Evolutionary conservation across 345 rosid genomes (phyloP).

Genomic region (Salix purpurea): DNA sequence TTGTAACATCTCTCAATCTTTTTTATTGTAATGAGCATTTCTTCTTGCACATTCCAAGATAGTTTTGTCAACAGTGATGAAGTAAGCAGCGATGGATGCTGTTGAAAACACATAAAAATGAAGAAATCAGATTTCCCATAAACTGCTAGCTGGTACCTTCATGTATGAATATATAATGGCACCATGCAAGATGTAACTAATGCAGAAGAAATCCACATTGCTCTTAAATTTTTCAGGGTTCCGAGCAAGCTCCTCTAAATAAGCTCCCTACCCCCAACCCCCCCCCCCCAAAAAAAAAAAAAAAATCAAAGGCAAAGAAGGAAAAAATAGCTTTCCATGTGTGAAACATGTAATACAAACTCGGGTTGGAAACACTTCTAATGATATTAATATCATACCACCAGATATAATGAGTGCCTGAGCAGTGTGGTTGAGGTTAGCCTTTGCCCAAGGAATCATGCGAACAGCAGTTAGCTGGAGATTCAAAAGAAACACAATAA

Average conservation of each 20-base stretch:
- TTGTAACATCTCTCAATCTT: neutral
- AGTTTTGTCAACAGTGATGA: constrained; percentile 59
- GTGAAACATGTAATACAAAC: neutral
- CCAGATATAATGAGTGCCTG: constrained; percentile 64
- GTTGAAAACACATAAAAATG: constrained; percentile 12
- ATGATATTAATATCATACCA: constrained; percentile 30
- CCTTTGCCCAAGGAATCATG: constrained; percentile 66
- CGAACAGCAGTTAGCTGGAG: constrained; percentile 47
- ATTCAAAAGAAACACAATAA: neutral
- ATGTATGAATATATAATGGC: no score
- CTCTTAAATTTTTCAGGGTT: no score
- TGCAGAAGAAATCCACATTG: no score
- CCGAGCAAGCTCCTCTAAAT: no score
- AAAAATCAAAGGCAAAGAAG: neutral
- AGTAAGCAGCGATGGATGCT: constrained; percentile 57
- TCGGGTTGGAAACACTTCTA: neutral
- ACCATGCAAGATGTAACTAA: no score
- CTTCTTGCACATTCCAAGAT: constrained; percentile 55
- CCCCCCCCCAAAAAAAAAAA: no score
- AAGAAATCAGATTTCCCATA: neutral
- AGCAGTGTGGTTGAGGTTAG: constrained; percentile 65
- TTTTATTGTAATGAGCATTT: constrained; percentile 36
- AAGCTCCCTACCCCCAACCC: neutral
- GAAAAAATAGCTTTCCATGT: neutral
- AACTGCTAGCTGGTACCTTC: neutral